Base-by-base conservation (phyloP, 331 rosid species). In the Pyracantha coccinea region DNA sequence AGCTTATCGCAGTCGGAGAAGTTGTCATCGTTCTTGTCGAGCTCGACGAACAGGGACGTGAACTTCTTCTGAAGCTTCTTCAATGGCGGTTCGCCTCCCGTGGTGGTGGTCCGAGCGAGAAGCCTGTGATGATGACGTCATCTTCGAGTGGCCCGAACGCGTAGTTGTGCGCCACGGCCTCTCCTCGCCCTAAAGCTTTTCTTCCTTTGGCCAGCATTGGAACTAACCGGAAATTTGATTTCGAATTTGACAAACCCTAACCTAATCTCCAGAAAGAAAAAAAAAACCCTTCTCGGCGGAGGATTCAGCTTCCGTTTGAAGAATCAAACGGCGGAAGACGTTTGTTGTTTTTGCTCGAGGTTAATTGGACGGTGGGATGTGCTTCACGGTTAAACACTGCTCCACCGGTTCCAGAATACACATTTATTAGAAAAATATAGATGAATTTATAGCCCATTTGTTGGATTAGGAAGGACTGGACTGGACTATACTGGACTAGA, bases 51-150 rank as follows among this genome's bases (percentile, higher is more conserved):
- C 31, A 89, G 82, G 54, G 98, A 80, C 1, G 96, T 89, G 79
- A 93, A 91, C 88, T 91, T 93, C 77, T 93, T 93, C 84, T 89
- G 98, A 55, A 93, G 97, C 85, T 93, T 93, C 83, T 89, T 93
- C 83, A 91, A 67, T 0, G 98, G 98, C 35, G 98, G 98, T 7
- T 93, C 98, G 28, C 98, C 98, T 52, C 98, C 76, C 1, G 98
- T 93, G 60, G 97, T 93, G 3, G 98, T 91, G 60, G 97, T 89
- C 9, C 97, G 97, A 10, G 98, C 91, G 19, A 93, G 92, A 70
- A 93, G 98, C 73, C 98, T 84, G 85, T 91, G 75, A 93, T 93
- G 13, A 93, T 93, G 5, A 64, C n/a, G 73, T 93, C 98, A 60
- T 89, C 97, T 24, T 91, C 96, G 2, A 77, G 72, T 0, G 89